Conservation (phyloP, 345 rosid genomes). For the Xanthoceras sorbifolium region DNA sequence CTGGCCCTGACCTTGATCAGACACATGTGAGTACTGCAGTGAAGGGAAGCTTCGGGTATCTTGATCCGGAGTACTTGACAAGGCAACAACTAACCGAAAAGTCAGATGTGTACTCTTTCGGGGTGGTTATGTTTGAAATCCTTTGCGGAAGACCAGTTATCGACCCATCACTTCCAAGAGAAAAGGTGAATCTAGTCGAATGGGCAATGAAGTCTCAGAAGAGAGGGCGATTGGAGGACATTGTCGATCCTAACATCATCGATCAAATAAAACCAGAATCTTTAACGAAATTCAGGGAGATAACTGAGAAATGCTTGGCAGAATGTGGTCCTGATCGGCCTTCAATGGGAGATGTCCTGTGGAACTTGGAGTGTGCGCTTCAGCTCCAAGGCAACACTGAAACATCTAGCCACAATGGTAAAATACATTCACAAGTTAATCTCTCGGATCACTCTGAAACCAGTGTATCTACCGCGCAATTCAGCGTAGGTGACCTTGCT, state of each 20-base stretch:
- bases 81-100: slow-evolving; percentile 58
- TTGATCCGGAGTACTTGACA: slow-evolving; percentile 64
- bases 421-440: slow-evolving; percentile 15
- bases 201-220: slow-evolving; percentile 49
- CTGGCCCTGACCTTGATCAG: slow-evolving; percentile 67
- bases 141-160: slow-evolving; percentile 60
- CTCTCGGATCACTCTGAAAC: slow-evolving; percentile 27
- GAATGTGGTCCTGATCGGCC: slow-evolving; percentile 51
- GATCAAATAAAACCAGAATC: slow-evolving; percentile 52
- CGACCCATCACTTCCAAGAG: slow-evolving; percentile 57
- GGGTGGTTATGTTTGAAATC: slow-evolving; percentile 70
- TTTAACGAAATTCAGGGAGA: slow-evolving; percentile 49
- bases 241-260: slow-evolving; percentile 46
- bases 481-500: slow-evolving; percentile 41
- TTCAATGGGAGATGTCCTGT: slow-evolving; percentile 64
- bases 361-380: slow-evolving; percentile 71
- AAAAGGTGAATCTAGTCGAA: slow-evolving; percentile 54
- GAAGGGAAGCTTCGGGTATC: slow-evolving; percentile 74
- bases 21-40: slow-evolving; percentile 79
- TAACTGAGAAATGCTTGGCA: slow-evolving; percentile 64
- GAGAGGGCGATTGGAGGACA: slow-evolving; percentile 45
- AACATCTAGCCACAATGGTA: slow-evolving; percentile 17
- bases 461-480: slow-evolving; percentile 27
- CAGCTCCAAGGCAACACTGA: slow-evolving; percentile 44
- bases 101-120: slow-evolving; percentile 71